A percentile compares a stretch with the other conserved stretches of the same genome.
Evolutionary conservation across 2,329 filamentous ascomycete genomes (phyloP).

Genomic region (Fusarium sp.): DNA sequence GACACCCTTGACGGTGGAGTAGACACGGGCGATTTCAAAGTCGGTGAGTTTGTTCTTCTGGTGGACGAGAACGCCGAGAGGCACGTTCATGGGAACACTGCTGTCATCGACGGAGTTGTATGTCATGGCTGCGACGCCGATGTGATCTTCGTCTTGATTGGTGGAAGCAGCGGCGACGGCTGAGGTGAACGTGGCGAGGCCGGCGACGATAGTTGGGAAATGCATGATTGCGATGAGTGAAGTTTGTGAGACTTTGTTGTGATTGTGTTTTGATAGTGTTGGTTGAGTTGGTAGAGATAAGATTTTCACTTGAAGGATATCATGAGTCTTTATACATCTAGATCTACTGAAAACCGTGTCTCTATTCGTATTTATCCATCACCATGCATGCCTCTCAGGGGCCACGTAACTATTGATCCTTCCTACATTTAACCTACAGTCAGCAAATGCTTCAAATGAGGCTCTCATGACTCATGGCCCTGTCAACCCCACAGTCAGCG

Average conservation of each 20-base stretch:
- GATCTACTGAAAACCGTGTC: not conserved
- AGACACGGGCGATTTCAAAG: conserved; percentile 1
- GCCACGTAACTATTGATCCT: not conserved
- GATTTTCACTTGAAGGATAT: not conserved
- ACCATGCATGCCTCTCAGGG: not conserved
- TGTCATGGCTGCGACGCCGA: conserved; percentile 15
- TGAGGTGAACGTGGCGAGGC: not conserved
- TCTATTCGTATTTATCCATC: not conserved
- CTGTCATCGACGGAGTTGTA: conserved; percentile 2
- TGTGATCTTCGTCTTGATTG: not conserved
- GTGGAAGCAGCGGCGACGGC: not conserved
- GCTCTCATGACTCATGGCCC: not conserved
- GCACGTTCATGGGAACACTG: conserved; percentile 11
- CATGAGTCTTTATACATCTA: not conserved
- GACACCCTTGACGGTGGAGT: not conserved
- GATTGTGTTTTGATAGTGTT: too few species aligned
- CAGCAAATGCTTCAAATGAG: not conserved
- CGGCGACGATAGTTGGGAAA: not conserved
- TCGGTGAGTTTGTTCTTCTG: conserved; percentile 15
- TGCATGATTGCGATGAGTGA: conserved; percentile 3
- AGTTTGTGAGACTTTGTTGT: not conserved
- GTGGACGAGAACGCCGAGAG: conserved; percentile 19
- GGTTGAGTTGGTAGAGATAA: not conserved
- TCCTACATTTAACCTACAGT: not conserved
- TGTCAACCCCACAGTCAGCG: not conserved